A percentile compares a stretch with the other conserved stretches of the same genome.
These are phyloP conservation scores for Byssoonygena ceratinophila DNA, from an alignment of 2,329 filamentous ascomycete genomes.

Conservation along the genomic window DNA sequence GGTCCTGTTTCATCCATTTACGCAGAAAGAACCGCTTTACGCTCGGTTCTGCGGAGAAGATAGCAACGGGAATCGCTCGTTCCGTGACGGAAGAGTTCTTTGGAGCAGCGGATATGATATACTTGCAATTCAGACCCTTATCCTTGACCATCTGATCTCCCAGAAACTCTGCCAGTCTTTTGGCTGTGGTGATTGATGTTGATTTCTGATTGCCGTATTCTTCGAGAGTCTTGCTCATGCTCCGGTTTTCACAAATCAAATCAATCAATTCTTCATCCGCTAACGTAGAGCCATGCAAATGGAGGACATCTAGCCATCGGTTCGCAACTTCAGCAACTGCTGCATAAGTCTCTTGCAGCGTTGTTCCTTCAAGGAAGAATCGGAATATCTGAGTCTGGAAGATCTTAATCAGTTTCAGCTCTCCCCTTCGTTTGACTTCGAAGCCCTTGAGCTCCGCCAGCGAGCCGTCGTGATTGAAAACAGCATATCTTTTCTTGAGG, in stretches of 20 bases:
- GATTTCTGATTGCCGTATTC: constrained; percentile 95
- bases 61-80: constrained; percentile 84
- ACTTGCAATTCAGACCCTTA: constrained; percentile 98
- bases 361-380: constrained; percentile 88
- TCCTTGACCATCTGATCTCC: constrained; percentile 99
- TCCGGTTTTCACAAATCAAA: constrained; percentile 99
- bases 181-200: constrained; percentile 97
- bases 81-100: constrained; percentile 89
- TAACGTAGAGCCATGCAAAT: constrained; percentile 76
- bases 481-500: constrained; percentile 96
- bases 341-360: constrained; percentile 75
- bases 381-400: constrained; percentile 99
- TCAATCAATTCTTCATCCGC: constrained; percentile 97
- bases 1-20: constrained; percentile 94
- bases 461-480: constrained; percentile 96
- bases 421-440: constrained; percentile 92
- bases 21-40: constrained; percentile 82
- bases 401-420: constrained; percentile 98
- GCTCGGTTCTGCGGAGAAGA: constrained; percentile 84
- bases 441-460: constrained; percentile 95
- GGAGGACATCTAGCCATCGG: constrained; percentile 87
- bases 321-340: constrained; percentile 93
- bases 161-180: constrained; percentile 85
- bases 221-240: constrained; percentile 91
- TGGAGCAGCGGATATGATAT: constrained; percentile 86